These are phyloP conservation scores for Colletotrichum cereale DNA, from an alignment of 2,329 filamentous ascomycete genomes.

Conservation along the genomic window DNA sequence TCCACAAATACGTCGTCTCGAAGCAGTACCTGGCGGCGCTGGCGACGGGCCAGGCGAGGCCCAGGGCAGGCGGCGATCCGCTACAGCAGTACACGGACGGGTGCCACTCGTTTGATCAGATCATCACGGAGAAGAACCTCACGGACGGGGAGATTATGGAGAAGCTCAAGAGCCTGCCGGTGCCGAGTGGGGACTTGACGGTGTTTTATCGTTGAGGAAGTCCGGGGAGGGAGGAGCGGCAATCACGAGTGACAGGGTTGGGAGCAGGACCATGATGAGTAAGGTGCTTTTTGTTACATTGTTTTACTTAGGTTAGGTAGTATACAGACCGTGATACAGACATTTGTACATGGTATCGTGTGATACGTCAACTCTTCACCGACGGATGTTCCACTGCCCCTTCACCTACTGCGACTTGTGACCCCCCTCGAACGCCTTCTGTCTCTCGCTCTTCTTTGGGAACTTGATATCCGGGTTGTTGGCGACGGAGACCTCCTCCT, in stretches of 20 bases:
- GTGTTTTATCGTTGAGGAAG: conserved; percentile 63
- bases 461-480: conserved; percentile 58
- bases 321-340: conserved; percentile 34
- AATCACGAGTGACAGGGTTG: not conserved
- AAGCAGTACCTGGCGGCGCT: conserved; percentile 70
- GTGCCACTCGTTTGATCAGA: conserved; percentile 83
- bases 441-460: conserved; percentile 44
- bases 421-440: conserved; percentile 18
- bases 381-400: not conserved
- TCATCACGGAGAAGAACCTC: conserved; percentile 80
- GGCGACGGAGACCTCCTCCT: conserved; percentile 47
- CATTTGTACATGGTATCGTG: conserved; percentile 36
- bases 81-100: conserved; percentile 80
- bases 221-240: not conserved
- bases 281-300: conserved; percentile 34
- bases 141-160: conserved; percentile 78
- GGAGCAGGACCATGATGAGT: not conserved
- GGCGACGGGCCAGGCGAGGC: conserved; percentile 65
- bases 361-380: not conserved
- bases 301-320: conserved; percentile 27
- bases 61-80: conserved; percentile 58
- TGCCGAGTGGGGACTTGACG: conserved; percentile 65
- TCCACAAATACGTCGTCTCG: conserved; percentile 89
- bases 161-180: conserved; percentile 70
- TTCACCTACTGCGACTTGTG: conserved; percentile 13